Percentiles rank a stretch among this genome's conserved stretches.
phyloP scores from a whole-genome alignment of 1,139 yeast species.

The Martiniozyma asiatica region DNA sequence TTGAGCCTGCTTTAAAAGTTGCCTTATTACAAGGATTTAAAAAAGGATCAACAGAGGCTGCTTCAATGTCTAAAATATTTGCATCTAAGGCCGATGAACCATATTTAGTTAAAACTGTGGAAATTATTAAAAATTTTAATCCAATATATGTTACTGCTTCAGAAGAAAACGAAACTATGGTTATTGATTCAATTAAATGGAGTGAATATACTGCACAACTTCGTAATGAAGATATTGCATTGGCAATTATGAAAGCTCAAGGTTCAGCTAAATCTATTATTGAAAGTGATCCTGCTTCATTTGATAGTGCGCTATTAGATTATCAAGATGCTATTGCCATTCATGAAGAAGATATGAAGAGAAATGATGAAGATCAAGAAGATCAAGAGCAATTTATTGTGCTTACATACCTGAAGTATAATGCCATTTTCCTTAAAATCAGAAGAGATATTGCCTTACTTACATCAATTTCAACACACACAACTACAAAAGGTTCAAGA shows the following conservation, averaged over 20 bases:
- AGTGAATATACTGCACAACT: conserved; percentile 60
- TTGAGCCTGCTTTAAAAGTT: conserved; percentile 59
- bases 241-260: conserved; percentile 34
- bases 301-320: conserved; percentile 34
- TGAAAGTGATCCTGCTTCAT: conserved; percentile 25
- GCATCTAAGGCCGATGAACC: conserved; percentile 20
- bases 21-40: conserved; percentile 25
- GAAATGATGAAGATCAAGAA: conserved; percentile 31
- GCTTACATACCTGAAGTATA: conserved; percentile 62
- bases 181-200: conserved; percentile 45
- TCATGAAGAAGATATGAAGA: conserved; percentile 39
- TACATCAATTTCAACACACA: conserved; percentile 15
- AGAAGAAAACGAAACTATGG: conserved; percentile 17
- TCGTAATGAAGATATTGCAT: conserved; percentile 62
- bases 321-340: conserved; percentile 47
- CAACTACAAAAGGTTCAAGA: conserved; percentile 15
- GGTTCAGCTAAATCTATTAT: conserved; percentile 14
- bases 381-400: conserved; percentile 68
- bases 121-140: conserved; percentile 30
- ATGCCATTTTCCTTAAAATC: conserved; percentile 51
- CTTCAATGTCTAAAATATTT: conserved; percentile 32
- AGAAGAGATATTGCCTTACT: conserved; percentile 56
- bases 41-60: conserved; percentile 30
- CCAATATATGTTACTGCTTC: conserved; percentile 29
- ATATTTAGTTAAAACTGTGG: conserved; percentile 28